These are phyloP conservation scores for Penicillium egyptiacum DNA, from an alignment of 495 filamentous ascomycete species.

Conservation along the genomic window DNA sequence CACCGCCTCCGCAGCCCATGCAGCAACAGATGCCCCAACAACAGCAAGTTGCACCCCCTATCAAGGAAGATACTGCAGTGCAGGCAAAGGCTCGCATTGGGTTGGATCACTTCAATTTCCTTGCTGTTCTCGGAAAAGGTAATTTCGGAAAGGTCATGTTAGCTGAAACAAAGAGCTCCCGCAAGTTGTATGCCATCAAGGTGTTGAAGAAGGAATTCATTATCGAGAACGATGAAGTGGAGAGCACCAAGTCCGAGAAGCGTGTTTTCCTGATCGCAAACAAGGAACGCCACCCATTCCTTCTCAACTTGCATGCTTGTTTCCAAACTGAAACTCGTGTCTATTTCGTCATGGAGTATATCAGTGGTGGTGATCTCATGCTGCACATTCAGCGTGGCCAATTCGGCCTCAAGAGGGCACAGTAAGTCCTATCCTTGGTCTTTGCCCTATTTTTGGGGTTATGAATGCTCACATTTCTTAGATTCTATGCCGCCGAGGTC, in stretches of 20 bases:
- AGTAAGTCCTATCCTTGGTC: conserved; percentile 59
- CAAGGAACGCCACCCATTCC: conserved; percentile 95
- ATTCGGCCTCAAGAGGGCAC: conserved; percentile 92
- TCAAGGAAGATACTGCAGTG: conserved; percentile 54
- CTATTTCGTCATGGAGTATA: conserved; percentile 99
- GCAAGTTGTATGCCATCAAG: conserved; percentile 97
- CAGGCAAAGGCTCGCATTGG: conserved; percentile 80
- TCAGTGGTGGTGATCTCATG: conserved; percentile 98
- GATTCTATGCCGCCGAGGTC: conserved; percentile 97
- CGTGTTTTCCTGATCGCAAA: conserved; percentile 96
- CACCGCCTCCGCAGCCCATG: conserved; percentile 33
- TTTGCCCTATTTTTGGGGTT: neutral
- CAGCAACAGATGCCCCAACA: conserved; percentile 35
- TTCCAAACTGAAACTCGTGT: conserved; percentile 99
- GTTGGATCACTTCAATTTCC: conserved; percentile 98
- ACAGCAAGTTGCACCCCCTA: conserved; percentile 39
- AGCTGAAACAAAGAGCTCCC: conserved; percentile 89
- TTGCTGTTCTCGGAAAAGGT: conserved; percentile 97
- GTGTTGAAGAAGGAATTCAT: conserved; percentile 99
- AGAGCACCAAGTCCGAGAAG: conserved; percentile 97
- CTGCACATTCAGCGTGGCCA: conserved; percentile 96
- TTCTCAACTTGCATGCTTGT: conserved; percentile 93
- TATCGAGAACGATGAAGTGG: conserved; percentile 99
- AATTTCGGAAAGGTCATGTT: conserved; percentile 99
- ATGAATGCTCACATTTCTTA: conserved; percentile 32